Base-by-base conservation (phyloP, 2,329 filamentous ascomycete genomes). In the Sporothrix luriei region DNA sequence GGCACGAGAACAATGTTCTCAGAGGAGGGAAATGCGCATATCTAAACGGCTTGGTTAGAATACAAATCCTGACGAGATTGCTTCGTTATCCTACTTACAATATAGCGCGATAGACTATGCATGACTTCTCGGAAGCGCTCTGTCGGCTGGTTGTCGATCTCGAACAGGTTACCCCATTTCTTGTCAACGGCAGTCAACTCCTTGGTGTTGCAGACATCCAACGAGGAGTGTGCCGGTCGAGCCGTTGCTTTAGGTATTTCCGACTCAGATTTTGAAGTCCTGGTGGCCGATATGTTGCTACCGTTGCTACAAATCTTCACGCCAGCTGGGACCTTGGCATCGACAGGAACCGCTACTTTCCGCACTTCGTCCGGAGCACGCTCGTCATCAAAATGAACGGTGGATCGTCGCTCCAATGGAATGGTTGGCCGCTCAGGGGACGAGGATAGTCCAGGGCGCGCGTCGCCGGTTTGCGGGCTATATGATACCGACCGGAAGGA, bases 121-220 rank as follows among this genome's bases (percentile, higher is more conserved):
- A 96, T 80, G 51, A 95, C 88, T 73, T 93, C 87, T 0, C 86
- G 86, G 19, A 94, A 83, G 66, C 91, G 84, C 62, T 83, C 78
- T 0, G 92, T 94, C 0, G 91, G 87, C 69, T 85, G 84, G 0
- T 89, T 90, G 38, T 88, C 83, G 2, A 83, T 81, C 61, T 91
- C 88, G 76, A 96, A 96, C 2, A 97, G 78, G 11, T 83, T 83
- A 6, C 91, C 90, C 93, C 93, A 97, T 76, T 69, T 72, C 29
- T 69, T 69, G 49, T 74, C 73, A 0, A 74, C 72, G 0, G 69
- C 14, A 1, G 71, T 71, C 48, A 71, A 16, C 29, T 73, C 70
- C 9, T 9, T 7, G 19, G 29, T 38, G 4, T 57, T 24, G n/a
- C 16, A 14, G 16, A 29, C 24, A 19, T 68, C 49, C 2, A 54